Conservation (phyloP, 169 alveolate genomes). For the Plasmodium gallinaceum region DNA sequence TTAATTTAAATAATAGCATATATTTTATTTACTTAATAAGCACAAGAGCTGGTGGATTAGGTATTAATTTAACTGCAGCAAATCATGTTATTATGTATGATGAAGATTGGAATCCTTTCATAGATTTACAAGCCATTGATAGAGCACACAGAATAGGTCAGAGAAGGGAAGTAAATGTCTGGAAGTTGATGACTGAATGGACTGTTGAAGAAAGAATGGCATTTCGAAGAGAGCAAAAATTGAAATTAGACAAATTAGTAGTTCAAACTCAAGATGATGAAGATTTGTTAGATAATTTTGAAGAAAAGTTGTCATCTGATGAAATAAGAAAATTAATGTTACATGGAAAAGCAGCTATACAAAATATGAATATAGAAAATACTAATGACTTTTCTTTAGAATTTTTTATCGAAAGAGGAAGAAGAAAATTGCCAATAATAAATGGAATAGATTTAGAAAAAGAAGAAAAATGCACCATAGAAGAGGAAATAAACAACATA, state of each 20-base stretch:
- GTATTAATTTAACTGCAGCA: constrained; percentile 98
- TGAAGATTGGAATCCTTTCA: constrained; percentile 99
- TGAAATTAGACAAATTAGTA: constrained; percentile 89
- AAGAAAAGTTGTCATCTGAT: constrained; percentile 86
- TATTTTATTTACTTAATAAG: constrained; percentile 90
- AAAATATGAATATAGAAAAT: constrained; percentile 79
- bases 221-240: constrained; percentile 95
- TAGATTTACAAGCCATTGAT: constrained; percentile 99
- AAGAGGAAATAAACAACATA: constrained; percentile 75
- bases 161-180: constrained; percentile 97
- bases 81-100: constrained; percentile 99
- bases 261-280: constrained; percentile 84
- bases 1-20: constrained; percentile 87
- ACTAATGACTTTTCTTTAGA: constrained; percentile 78
- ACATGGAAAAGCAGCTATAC: constrained; percentile 90
- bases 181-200: constrained; percentile 96
- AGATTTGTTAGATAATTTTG: constrained; percentile 76
- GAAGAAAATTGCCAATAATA: constrained; percentile 78
- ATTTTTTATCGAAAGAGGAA: constrained; percentile 76
- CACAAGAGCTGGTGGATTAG: constrained; percentile 98
- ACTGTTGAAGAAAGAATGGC: constrained; percentile 99
- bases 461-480: constrained; percentile 50
- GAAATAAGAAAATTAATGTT: constrained; percentile 89
- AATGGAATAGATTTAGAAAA: constrained; percentile 77
- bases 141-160: constrained; percentile 99